Conservation (phyloP, 306 rosid genomes). For the Quercus bicolor region DNA sequence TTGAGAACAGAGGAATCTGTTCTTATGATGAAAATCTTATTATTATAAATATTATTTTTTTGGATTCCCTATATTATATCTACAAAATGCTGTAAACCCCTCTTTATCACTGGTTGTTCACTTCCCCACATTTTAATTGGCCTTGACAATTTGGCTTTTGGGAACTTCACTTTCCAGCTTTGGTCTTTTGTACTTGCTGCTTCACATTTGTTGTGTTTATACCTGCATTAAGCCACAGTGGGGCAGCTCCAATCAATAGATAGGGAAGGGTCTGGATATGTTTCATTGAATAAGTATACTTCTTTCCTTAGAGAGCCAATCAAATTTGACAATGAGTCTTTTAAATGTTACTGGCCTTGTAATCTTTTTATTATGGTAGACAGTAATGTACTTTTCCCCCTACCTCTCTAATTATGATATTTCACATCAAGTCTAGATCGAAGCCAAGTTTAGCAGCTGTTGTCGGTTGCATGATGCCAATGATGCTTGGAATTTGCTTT, state of each 20-base stretch:
- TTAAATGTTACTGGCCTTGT: background rate
- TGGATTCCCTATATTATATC: background rate
- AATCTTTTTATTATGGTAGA: background rate
- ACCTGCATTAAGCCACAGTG: background rate
- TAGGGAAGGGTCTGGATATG: background rate
- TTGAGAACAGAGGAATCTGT: background rate
- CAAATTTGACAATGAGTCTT: background rate
- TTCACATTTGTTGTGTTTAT: background rate
- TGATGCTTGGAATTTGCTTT: slow-evolving; percentile 84
- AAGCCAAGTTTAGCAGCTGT: slow-evolving; percentile 72
- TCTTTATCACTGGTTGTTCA: background rate
- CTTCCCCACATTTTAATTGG: background rate
- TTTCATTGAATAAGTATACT: background rate
- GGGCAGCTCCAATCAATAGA: background rate
- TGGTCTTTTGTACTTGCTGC: background rate
- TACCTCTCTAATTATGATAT: background rate
- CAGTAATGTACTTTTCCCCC: background rate
- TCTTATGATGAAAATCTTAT: background rate
- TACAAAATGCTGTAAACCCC: background rate
- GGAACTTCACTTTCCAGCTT: background rate
- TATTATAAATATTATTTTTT: background rate
- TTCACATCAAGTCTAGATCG: slow-evolving; percentile 43
- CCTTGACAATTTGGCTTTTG: background rate
- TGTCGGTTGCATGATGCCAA: slow-evolving; percentile 80
- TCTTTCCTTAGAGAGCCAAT: background rate